Evolutionary conservation across 352 stramenopile genomes (phyloP), one percentile per base, ranked within the genome.

Genomic region (Phytophthora cryptogea): DNA sequence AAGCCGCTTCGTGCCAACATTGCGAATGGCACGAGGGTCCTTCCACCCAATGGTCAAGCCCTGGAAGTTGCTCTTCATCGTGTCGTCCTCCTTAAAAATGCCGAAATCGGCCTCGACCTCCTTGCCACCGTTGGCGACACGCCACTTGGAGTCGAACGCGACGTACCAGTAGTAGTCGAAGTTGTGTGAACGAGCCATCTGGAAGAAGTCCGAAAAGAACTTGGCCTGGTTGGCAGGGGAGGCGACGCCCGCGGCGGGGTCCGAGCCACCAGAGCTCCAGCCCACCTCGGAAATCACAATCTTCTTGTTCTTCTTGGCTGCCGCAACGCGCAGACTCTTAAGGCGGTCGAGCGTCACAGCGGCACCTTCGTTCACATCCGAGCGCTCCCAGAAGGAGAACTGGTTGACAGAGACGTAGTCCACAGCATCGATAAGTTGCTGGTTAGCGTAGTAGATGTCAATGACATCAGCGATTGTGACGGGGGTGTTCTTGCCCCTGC

Each of bases 141-240:
- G 78, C 76, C 77, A 93, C 32, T 72, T 50, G 11, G 78, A 82
- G 63, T 94, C 84, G 35, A 90, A 87, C 13, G 78, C 77, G 23
- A 74, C 62, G 48, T 88, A 94, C 74, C 77, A 94, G 69, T 84
- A 94, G 74, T 89, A 91, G 14, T 78, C 58, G 11, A 90, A 59
- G 37, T 77, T 55, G 59, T 78, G 66, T 7, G 70, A 59, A n/a
- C 54, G 55, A n/a, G 78, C 82, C 65, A 86, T 61, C 11, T 70
- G 67, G 63, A 83, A 85, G 55, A 90, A 92, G 66, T 94, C 74
- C 4, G 69, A 59, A 54, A 90, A 90, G 59, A 82, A 92, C 56
- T 81, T 78, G 50, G 63, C 75, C 53, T 90, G 78, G 64, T 82
- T 83, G 4, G 50, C 75, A 6, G 74, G 64, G n/a, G 80, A 72